Percentiles rank a stretch among this genome's conserved stretches.
phyloP scores from a whole-genome alignment of 805 yeast species.

The Candida nonsorbophila region DNA sequence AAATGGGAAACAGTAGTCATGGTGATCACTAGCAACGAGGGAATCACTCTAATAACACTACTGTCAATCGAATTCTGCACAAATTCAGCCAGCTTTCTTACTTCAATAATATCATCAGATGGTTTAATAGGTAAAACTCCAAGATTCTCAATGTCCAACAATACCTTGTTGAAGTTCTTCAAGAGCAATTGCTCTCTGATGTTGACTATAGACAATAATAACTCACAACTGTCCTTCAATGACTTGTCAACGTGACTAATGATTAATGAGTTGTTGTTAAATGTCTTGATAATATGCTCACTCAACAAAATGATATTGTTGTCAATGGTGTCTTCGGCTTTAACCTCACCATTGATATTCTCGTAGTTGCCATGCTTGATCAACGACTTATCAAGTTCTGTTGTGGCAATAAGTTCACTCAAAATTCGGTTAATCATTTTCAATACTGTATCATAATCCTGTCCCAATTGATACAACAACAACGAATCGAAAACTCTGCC shows the following conservation, averaged over 20 bases:
- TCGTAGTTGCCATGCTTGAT: slow-evolving; percentile 37
- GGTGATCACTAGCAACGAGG: slow-evolving; percentile 70
- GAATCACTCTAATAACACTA: slow-evolving; percentile 70
- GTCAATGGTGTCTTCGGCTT: slow-evolving; percentile 33
- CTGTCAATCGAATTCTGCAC: slow-evolving; percentile 63
- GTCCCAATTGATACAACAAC: slow-evolving; percentile 79
- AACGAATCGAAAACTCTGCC: slow-evolving; percentile 85
- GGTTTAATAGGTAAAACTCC: slow-evolving; percentile 59
- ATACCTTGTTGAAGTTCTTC: slow-evolving; percentile 54
- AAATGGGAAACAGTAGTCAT: slow-evolving; percentile 72
- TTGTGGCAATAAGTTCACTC: slow-evolving; percentile 69
- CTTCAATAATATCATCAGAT: slow-evolving; percentile 45
- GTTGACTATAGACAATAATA: slow-evolving; percentile 60
- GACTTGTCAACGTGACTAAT: slow-evolving; percentile 48
- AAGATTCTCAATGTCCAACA: slow-evolving; percentile 51
- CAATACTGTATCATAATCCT: slow-evolving; percentile 80
- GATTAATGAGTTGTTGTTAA: slow-evolving; percentile 55
- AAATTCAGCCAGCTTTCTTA: slow-evolving; percentile 61
- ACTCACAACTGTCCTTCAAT: slow-evolving; percentile 60
- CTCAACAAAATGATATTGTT: slow-evolving; percentile 45
- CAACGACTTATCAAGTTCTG: slow-evolving; percentile 61
- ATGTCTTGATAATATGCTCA: slow-evolving; percentile 37
- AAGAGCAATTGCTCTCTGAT: slow-evolving; percentile 57
- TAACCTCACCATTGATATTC: slow-evolving; percentile 26
- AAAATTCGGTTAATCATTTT: slow-evolving; percentile 66